Conservation (phyloP, 306 rosid species). For the Casuarina cunninghamiana region DNA sequence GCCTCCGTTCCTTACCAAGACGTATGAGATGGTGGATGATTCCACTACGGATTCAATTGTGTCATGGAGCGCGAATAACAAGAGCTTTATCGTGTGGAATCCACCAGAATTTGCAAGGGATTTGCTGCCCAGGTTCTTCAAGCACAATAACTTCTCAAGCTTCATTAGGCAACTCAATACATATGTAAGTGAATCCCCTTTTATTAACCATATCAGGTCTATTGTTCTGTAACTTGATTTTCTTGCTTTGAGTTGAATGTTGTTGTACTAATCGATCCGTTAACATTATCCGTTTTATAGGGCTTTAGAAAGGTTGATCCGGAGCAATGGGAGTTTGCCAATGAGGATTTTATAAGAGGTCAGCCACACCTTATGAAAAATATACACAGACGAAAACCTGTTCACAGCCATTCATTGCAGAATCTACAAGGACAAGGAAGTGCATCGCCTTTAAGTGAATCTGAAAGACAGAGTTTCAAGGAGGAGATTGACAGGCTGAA, state of each 20-base stretch:
- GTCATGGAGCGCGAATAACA: conserved; percentile 68
- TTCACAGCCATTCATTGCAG: conserved; percentile 85
- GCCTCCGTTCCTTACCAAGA: conserved; percentile 79
- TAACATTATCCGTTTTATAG: conserved; percentile 38
- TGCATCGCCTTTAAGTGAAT: conserved; percentile 41
- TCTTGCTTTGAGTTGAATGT: conserved; percentile 12
- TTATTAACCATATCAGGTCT: conserved; percentile 12
- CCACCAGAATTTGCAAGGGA: conserved; percentile 60
- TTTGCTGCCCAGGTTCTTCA: conserved; percentile 73
- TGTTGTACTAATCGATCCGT: neutral
- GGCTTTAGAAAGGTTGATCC: conserved; percentile 85
- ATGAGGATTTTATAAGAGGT: conserved; percentile 76
- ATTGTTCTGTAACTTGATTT: neutral
- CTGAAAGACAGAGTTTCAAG: conserved; percentile 50
- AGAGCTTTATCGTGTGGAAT: conserved; percentile 78
- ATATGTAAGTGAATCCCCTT: conserved; percentile 60
- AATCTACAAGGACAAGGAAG: conserved; percentile 56
- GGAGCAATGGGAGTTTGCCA: conserved; percentile 85
- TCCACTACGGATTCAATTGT: conserved; percentile 57
- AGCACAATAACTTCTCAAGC: conserved; percentile 92
- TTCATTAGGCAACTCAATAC: conserved; percentile 92
- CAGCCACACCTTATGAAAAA: conserved; percentile 73
- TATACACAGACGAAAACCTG: conserved; percentile 76
- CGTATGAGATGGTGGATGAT: conserved; percentile 88
- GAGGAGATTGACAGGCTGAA: conserved; percentile 60